Conservation (phyloP, 2,329 filamentous ascomycete species). For the Neurospora sp. region DNA sequence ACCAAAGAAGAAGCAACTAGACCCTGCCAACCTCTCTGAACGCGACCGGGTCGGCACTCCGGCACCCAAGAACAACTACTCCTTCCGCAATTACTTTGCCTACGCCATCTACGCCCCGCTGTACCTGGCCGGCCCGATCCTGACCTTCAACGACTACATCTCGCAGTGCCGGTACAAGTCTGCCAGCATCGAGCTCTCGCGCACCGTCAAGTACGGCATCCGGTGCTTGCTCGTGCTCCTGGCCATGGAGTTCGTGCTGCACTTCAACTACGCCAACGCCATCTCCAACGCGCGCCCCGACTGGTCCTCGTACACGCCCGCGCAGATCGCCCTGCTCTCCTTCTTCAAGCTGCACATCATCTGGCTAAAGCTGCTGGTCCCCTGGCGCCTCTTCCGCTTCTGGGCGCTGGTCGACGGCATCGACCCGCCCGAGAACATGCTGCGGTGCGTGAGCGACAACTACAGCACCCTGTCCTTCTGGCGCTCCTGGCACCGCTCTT, state of each 20-base stretch:
- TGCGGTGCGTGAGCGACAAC: slow-evolving; percentile 92
- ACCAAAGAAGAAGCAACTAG: slow-evolving; percentile 93
- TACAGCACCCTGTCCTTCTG: slow-evolving; percentile 87
- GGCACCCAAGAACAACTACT: slow-evolving; percentile 61
- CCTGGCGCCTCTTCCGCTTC: slow-evolving; percentile 98
- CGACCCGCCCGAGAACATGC: slow-evolving; percentile 96
- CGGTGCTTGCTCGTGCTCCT: slow-evolving; percentile 75
- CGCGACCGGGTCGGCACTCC: slow-evolving; percentile 74
- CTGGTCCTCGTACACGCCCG: slow-evolving; percentile 77
- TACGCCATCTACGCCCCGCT: slow-evolving; percentile 88
- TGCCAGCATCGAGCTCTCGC: slow-evolving; percentile 57
- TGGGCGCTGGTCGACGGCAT: slow-evolving; percentile 87
- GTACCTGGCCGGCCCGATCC: slow-evolving; percentile 83
- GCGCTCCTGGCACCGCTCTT: slow-evolving; percentile 92
- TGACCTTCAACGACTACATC: slow-evolving; percentile 98
- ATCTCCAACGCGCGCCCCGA: slow-evolving; percentile 73
- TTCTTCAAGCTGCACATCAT: slow-evolving; percentile 96
- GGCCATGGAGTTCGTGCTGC: slow-evolving; percentile 82
- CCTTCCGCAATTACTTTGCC: slow-evolving; percentile 77
- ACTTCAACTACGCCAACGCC: slow-evolving; percentile 88
- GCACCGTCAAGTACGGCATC: slow-evolving; percentile 71
- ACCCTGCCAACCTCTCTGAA: slow-evolving; percentile 79
- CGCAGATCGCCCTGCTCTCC: slow-evolving; percentile 80
- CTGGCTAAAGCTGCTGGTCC: slow-evolving; percentile 93
- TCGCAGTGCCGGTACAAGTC: slow-evolving; percentile 69